Evolutionary conservation across 1,284 basidiomycete species (phyloP), one percentile per base, ranked within the genome.

Genomic region (Cystobasidium slooffiae): DNA sequence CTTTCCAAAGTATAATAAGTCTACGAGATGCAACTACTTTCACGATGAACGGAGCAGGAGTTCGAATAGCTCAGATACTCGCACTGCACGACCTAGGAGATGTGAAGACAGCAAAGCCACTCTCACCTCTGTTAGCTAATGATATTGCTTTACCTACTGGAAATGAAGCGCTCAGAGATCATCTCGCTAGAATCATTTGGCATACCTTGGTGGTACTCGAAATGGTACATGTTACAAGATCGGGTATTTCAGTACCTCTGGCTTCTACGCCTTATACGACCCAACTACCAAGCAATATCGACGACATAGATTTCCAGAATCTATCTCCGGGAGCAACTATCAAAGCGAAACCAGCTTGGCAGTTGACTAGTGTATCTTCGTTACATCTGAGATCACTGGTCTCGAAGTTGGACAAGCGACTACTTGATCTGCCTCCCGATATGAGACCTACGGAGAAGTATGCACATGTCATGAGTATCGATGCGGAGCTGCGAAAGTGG

Each of bases 361-460:
- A 52, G 18, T 41, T 72, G n/a, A 72, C 69, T 1, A 64, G 59
- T 24, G 59, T 51, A 20, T 72, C 69, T 20, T 64, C 69, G 2
- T 41, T 72, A 18, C 37, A 46, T 14, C 3, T 63, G 6, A 46
- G 69, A 47, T 41, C 46, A 8, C 44, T 72, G 6, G 20, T 72
- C 5, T 46, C 61, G 12, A 63, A 9, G 16, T 64, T 24, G 6
- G 56, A 61, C 39, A 62, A 41, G 51, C 18, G 31, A 22, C 61
- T 72, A 31, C 44, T 72, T 22, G 41, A 61, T 1, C 59, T 72
- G 16, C 69, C 69, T 3, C 24, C 69, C 8, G 59, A 72, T 14
- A 72, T 72, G 69, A 51, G n/a, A 22, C 46, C 69, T 46, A 46
- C 18, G 10, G 69, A 72, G 39, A 72, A 72, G 52, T 63, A 72